phyloP scores from a whole-genome alignment of 2,329 filamentous ascomycete genomes.

The Apiospora malaysiana region DNA sequence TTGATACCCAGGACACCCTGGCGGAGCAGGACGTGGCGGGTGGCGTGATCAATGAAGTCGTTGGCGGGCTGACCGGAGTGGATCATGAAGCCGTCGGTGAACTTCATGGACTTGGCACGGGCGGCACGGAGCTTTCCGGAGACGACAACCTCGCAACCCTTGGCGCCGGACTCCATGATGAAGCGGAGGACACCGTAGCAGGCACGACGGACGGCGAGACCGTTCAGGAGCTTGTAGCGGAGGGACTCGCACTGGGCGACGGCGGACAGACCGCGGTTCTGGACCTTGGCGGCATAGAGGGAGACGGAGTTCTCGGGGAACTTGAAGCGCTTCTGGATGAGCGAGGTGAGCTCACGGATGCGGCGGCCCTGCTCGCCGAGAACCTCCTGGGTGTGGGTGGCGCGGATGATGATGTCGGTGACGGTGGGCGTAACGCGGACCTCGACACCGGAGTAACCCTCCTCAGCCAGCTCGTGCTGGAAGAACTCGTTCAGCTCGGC shows the following conservation, averaged over 20 bases:
- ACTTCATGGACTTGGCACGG: conserved; percentile 99
- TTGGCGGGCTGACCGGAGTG: conserved; percentile 99
- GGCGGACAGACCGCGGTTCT: conserved; percentile 99
- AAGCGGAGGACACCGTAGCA: conserved; percentile 99
- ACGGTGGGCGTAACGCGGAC: conserved; percentile 99
- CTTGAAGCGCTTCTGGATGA: conserved; percentile 99
- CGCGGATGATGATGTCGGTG: conserved; percentile 99
- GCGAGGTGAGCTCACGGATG: conserved; percentile 99
- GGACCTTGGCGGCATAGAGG: conserved; percentile 99
- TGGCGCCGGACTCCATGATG: conserved; percentile 99
- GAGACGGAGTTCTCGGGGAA: conserved; percentile 99
- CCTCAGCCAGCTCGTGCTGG: conserved; percentile 99
- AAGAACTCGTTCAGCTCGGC: conserved; percentile 99
- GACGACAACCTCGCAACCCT: conserved; percentile 99
- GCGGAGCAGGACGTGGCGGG: conserved; percentile 98
- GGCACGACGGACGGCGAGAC: conserved; percentile 95
- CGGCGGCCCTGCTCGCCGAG: conserved; percentile 99
- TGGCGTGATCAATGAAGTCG: conserved; percentile 99
- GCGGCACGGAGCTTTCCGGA: conserved; percentile 98
- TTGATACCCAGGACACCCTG: conserved; percentile 99
- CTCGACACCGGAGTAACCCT: conserved; percentile 99
- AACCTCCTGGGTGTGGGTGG: conserved; percentile 99
- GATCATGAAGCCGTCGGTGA: conserved; percentile 99
- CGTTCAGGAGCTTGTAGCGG: conserved; percentile 99
- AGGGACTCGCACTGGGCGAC: conserved; percentile 99